These are phyloP conservation scores for Cyclocybe cylindracea DNA, from an alignment of 768 basidiomycete genomes.

Conservation along the genomic window DNA sequence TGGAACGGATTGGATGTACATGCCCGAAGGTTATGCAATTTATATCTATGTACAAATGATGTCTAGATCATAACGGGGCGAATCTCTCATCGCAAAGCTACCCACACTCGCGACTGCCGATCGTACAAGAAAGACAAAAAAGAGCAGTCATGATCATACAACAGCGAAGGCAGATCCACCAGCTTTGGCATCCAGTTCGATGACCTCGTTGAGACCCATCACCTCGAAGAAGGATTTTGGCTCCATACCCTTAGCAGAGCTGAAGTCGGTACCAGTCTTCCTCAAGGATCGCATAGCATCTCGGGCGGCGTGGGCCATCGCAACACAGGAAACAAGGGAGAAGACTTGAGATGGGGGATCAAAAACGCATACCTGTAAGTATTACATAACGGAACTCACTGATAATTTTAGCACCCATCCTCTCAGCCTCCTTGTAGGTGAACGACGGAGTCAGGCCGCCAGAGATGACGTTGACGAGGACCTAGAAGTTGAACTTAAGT, in stretches of 20 bases:
- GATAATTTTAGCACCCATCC: conserved; percentile 74
- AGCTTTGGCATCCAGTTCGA: conserved; percentile 54
- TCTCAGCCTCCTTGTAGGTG: conserved; percentile 67
- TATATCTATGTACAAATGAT: not conserved
- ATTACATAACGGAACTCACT: conserved; percentile 42
- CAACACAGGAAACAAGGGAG: conserved; percentile 74
- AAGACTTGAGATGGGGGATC: conserved; percentile 49
- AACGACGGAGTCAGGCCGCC: conserved; percentile 78
- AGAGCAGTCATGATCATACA: conserved; percentile 34
- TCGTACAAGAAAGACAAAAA: not conserved
- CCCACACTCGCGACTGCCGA: not conserved
- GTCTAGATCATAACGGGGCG: not conserved
- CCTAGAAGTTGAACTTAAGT: conserved; percentile 27
- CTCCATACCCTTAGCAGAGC: conserved; percentile 63
- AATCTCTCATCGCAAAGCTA: not conserved
- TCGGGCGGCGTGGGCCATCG: conserved; percentile 75
- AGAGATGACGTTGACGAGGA: conserved; percentile 80
- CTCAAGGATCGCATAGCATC: conserved; percentile 76
- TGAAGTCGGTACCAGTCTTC: conserved; percentile 77
- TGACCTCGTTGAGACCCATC: conserved; percentile 65
- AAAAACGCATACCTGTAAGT: not conserved
- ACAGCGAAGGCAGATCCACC: conserved; percentile 60
- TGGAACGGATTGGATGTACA: not conserved
- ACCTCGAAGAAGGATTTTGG: conserved; percentile 78
- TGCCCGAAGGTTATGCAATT: not conserved